These are phyloP conservation scores for Gardenia jasminoides DNA, from an alignment of 257 asterid genomes.

Conservation along the genomic window DNA sequence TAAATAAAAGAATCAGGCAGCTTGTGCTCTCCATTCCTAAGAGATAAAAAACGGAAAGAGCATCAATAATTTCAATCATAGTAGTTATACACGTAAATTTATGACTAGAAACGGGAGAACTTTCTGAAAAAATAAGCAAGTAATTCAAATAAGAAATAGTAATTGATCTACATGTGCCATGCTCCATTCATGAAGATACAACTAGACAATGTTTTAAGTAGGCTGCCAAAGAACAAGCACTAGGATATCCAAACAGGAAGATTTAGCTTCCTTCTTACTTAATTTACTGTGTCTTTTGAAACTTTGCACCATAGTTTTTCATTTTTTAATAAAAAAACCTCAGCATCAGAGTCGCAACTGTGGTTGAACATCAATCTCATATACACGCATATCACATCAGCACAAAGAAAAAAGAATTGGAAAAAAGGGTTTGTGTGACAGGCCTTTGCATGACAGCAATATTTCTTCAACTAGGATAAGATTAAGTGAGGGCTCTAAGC, in stretches of 20 bases:
- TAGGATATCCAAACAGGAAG: not conserved
- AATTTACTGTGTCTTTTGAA: not conserved
- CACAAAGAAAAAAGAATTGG: no score
- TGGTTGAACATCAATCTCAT: not conserved
- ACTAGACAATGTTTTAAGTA: not conserved
- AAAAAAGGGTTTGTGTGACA: not conserved
- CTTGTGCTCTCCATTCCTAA: conserved; percentile 80
- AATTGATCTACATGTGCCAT: not conserved
- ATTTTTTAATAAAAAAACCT: not conserved
- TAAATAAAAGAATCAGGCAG: conserved; percentile 82
- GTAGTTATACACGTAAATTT: not conserved
- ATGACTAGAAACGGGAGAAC: not conserved
- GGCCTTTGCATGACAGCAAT: not conserved
- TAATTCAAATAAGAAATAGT: no score
- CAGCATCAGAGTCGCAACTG: not conserved
- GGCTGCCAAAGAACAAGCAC: not conserved
- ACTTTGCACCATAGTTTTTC: not conserved
- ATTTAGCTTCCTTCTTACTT: not conserved
- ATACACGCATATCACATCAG: not conserved
- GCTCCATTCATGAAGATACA: not conserved
- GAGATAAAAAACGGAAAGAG: not conserved
- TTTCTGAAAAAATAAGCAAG: not conserved
- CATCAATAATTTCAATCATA: conserved; percentile 5
- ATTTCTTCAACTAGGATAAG: not conserved
- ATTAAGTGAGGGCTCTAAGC: not conserved